Conservation (phyloP, 2,329 filamentous ascomycete genomes). For the Aspergillus pseudonomiae region DNA sequence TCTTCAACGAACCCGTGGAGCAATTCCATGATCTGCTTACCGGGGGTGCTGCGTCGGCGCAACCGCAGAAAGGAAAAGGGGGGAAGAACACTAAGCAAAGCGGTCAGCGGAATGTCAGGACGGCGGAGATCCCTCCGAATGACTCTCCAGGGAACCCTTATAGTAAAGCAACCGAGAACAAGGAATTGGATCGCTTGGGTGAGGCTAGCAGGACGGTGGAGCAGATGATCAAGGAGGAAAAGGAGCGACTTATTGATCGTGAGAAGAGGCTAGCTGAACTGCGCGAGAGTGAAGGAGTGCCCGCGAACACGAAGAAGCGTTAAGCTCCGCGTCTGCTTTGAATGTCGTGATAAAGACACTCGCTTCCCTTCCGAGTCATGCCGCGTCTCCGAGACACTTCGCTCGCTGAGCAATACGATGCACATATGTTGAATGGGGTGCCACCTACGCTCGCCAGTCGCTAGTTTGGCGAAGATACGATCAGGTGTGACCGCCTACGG, state of each 20-base stretch:
- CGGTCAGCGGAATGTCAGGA: constrained; percentile 59
- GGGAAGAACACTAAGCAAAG: constrained; percentile 57
- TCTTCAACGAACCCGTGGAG: constrained; percentile 97
- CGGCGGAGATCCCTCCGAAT: constrained; percentile 72
- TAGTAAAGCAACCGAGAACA: constrained; percentile 70
- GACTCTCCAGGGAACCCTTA: constrained; percentile 72
- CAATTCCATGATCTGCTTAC: constrained; percentile 88
- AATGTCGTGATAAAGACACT: background rate
- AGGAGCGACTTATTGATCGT: constrained; percentile 61
- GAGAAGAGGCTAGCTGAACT: constrained; percentile 62
- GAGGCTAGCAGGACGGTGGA: constrained; percentile 63
- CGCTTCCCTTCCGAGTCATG: background rate
- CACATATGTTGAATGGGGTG: background rate
- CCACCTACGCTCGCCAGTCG: background rate
- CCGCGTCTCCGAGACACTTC: constrained; percentile 1
- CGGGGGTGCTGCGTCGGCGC: constrained; percentile 57
- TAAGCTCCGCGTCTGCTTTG: constrained; percentile 23
- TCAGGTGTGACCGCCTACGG: background rate
- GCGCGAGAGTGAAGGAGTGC: constrained; percentile 48
- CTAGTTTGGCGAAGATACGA: background rate
- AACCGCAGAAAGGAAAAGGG: constrained; percentile 60
- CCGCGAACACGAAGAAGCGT: constrained; percentile 46
- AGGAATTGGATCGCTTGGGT: constrained; percentile 66
- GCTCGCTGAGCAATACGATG: background rate
- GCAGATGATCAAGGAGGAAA: constrained; percentile 66